Evolutionary conservation across 139 green algal genomes (phyloP), one percentile per base, ranked within the genome.

Genomic region (Volvox reticuliferus): DNA sequence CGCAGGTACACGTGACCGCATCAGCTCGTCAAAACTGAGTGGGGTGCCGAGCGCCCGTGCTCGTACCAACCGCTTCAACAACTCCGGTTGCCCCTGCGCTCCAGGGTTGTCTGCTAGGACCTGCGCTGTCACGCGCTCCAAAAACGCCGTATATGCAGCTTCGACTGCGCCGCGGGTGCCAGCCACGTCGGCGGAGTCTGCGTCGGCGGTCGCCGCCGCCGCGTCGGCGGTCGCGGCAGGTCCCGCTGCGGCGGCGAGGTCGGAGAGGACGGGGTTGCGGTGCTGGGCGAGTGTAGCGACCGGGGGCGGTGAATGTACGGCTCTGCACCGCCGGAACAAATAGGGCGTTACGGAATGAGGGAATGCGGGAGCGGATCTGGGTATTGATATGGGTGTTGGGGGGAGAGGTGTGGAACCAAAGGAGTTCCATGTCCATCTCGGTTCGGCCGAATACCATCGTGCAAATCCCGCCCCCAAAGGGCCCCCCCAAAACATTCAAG

Each of bases 1-100:
- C 28, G 91, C 89, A 36, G 93, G 93, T 37, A 95, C 88, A 67
- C 86, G 67, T 0, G 82, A 93, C 12, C 90, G 82, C 87, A 95
- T 93, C 26, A 96, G 87, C 12, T 94, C 91, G 16, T 96, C 94
- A 83, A 94, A 95, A 75, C 84, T 89, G 22, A 96, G 75, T 1
- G 92, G 88, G 24, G 94, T 89, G 28, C 93, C 93, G 68, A 83
- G 78, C 17, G 65, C 50, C 32, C 65, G 88, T 3, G 65, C 79
- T 13, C 63, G 30, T 3, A 88, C 88, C 79, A 82, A 22, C n/a
- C 76, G 62, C 22, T 35, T 33, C 76, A 91, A n/a, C 14, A 61
- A 22, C 33, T 67, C 76, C 32, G 87, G 76, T 33, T 79, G 37
- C 12, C 33, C 24, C 2, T 76, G 76, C 19, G n/a, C 24, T 22